phyloP scores from a whole-genome alignment of 306 rosid genomes.

The Abrus precatorius region DNA sequence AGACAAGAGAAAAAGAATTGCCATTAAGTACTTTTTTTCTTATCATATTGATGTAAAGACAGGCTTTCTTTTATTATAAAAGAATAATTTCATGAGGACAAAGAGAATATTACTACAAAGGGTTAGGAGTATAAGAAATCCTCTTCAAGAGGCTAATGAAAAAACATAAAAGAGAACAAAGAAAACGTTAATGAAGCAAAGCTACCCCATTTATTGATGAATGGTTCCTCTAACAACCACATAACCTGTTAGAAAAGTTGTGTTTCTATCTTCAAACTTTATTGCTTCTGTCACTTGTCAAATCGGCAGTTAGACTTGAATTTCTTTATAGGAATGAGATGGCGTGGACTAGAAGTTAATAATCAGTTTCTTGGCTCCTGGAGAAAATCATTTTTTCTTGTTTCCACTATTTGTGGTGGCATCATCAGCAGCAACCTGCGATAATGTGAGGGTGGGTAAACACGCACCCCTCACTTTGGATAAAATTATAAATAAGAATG shows the following conservation, averaged over 20 bases:
- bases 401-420: not conserved
- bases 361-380: slow-evolving; percentile 13
- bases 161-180: not conserved
- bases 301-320: not conserved
- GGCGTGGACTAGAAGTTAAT: not conserved
- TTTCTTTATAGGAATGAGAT: slow-evolving; percentile 16
- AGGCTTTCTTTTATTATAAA: slow-evolving; percentile 2
- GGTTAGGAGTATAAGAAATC: slow-evolving; percentile 2
- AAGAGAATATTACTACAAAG: not conserved
- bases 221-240: not conserved
- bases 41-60: slow-evolving; percentile 15
- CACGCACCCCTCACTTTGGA: no score
- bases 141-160: not conserved
- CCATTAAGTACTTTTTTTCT: not conserved
- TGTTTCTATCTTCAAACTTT: slow-evolving; percentile 4
- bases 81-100: not conserved
- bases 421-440: no score
- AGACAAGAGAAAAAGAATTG: not conserved
- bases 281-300: slow-evolving; percentile 20
- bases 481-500: no score
- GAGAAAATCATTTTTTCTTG: slow-evolving; percentile 3
- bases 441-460: no score
- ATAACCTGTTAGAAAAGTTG: not conserved
- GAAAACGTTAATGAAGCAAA: slow-evolving; percentile 24
- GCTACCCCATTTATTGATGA: not conserved